Percentiles rank a stretch among this genome's conserved stretches.
Evolutionary conservation across 2,329 filamentous ascomycete genomes (phyloP).

Genomic region (Colletotrichum brevisporum): DNA sequence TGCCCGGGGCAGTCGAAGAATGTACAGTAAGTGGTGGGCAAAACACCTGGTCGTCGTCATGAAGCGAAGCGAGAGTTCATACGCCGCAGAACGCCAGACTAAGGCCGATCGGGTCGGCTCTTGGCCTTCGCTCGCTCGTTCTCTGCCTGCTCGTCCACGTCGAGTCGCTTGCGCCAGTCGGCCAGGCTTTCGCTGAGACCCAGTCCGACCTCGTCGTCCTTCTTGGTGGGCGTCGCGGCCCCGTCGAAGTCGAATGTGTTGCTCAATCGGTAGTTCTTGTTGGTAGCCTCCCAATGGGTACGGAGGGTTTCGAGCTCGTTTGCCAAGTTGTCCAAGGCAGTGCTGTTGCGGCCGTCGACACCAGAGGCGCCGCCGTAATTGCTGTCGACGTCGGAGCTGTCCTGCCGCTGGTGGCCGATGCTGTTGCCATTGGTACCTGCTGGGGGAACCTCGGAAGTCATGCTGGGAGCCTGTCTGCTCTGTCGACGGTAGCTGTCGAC

Average conservation of each 20-base stretch:
- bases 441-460: conserved; percentile 60
- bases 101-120: conserved; percentile 41
- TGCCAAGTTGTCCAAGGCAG: conserved; percentile 89
- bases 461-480: conserved; percentile 70
- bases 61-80: conserved; percentile 42
- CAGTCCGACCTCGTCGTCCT: conserved; percentile 59
- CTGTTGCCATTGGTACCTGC: conserved; percentile 52
- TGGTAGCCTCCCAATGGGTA: conserved; percentile 94
- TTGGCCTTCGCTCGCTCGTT: conserved; percentile 40
- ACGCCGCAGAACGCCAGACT: conserved; percentile 42
- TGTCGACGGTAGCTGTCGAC: conserved; percentile 95
- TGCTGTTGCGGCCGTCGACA: conserved; percentile 68
- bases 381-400: conserved; percentile 74
- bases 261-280: conserved; percentile 93
- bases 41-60: conserved; percentile 21
- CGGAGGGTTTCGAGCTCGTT: conserved; percentile 92
- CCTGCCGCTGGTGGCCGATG: conserved; percentile 63
- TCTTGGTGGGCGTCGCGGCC: conserved; percentile 49
- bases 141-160: conserved; percentile 60
- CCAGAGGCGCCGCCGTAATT: conserved; percentile 69
- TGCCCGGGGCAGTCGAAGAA: conserved; percentile 22
- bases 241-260: conserved; percentile 89
- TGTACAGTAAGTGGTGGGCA: conserved; percentile 34
- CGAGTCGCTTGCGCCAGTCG: conserved; percentile 85
- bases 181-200: conserved; percentile 80